phyloP scores from a whole-genome alignment of 768 basidiomycete species.

The Tulasnella sp. region DNA sequence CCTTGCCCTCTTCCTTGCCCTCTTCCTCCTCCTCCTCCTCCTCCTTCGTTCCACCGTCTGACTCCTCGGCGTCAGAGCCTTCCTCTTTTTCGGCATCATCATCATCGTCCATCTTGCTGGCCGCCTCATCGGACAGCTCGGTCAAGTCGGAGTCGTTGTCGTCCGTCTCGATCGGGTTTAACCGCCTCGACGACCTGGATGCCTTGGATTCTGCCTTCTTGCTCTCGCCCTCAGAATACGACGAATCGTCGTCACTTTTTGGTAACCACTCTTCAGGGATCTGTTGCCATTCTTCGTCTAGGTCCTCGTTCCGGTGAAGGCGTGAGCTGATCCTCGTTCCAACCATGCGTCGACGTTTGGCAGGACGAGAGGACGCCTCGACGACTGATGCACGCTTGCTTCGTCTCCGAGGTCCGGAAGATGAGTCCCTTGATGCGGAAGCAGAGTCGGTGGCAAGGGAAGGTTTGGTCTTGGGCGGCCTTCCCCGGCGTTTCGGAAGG shows the following conservation, averaged over 20 bases:
- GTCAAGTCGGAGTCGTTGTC: constrained; percentile 36
- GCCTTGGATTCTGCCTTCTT: constrained; percentile 14
- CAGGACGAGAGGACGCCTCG: constrained; percentile 5
- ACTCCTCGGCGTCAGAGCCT: constrained; percentile 7
- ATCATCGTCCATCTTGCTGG: constrained; percentile 18
- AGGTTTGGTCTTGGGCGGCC: constrained; percentile 19
- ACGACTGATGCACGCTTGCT: constrained; percentile 26
- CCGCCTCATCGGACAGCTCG: constrained; percentile 34
- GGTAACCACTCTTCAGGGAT: constrained; percentile 35
- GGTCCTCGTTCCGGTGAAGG: constrained; percentile 21
- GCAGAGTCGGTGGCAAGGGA: background rate
- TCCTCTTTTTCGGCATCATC: background rate
- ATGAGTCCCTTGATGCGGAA: constrained; percentile 7
- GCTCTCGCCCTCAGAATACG: constrained; percentile 26
- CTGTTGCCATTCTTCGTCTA: constrained; percentile 35
- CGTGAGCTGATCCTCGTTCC: constrained; percentile 30
- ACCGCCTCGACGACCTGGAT: constrained; percentile 1
- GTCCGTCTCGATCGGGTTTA: constrained; percentile 3
- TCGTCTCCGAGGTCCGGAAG: constrained; percentile 25
- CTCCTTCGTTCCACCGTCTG: background rate
- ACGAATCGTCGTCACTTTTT: constrained; percentile 18
- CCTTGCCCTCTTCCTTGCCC: background rate
- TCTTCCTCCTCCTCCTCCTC: background rate
- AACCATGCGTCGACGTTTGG: constrained; percentile 27
- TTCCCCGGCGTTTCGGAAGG: constrained; percentile 23